phyloP scores from a whole-genome alignment of 1,139 yeast species.

The Kurtzmaniella quercitrusa region DNA sequence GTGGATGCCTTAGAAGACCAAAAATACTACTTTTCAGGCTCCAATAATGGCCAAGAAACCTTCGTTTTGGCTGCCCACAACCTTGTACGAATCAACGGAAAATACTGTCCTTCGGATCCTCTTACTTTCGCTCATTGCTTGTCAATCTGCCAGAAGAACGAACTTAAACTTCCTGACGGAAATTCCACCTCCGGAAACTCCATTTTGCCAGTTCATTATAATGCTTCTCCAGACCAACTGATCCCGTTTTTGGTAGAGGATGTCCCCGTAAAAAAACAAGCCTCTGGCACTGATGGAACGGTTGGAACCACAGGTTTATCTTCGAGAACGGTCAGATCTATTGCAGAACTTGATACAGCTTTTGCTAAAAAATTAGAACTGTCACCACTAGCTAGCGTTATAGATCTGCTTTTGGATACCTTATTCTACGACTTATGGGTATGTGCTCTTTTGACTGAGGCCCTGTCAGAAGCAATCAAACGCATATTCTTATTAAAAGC shows the following conservation, averaged over 20 bases:
- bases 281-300: no score
- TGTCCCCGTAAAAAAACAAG: no score
- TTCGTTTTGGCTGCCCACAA: conserved; percentile 44
- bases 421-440: conserved; percentile 41
- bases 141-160: conserved; percentile 31
- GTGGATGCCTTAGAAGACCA: conserved; percentile 1
- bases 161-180: conserved; percentile 25
- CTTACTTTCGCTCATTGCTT: conserved; percentile 34
- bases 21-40: conserved; percentile 4
- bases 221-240: conserved; percentile 38
- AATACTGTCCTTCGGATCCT: conserved; percentile 42
- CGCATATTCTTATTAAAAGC: conserved; percentile 19
- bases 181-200: conserved; percentile 13
- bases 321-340: not conserved
- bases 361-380: conserved; percentile 53
- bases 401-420: conserved; percentile 27
- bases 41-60: conserved; percentile 5
- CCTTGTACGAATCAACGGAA: conserved; percentile 18
- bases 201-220: conserved; percentile 31
- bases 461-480: conserved; percentile 10
- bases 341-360: conserved; percentile 21
- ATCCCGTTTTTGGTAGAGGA: conserved; percentile 47
- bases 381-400: conserved; percentile 9
- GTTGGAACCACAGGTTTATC: no score
- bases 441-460: conserved; percentile 20